Conservation (phyloP, 768 basidiomycete species). For the Collybia sp. region DNA sequence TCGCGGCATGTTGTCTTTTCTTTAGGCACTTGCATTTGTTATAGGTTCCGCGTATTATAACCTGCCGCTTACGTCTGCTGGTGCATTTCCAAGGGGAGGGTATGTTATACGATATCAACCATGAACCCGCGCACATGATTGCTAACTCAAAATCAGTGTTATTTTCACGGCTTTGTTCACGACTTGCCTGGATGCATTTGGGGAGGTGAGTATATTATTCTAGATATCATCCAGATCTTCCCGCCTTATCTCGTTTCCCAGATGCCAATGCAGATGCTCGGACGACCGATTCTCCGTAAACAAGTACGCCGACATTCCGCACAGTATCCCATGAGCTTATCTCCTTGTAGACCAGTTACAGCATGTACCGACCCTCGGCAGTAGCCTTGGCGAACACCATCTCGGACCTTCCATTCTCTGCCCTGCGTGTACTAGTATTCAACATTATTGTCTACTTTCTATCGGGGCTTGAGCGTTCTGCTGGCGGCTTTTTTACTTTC, state of each 20-base stretch:
- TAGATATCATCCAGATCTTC: conserved; percentile 2
- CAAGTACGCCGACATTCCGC: conserved; percentile 30
- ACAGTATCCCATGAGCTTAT: background rate
- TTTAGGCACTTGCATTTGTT: conserved; percentile 50
- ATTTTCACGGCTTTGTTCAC: conserved; percentile 69
- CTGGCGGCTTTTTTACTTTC: conserved; percentile 49
- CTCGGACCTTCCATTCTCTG: conserved; percentile 67
- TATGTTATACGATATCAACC: conserved; percentile 8
- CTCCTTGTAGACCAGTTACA: conserved; percentile 43
- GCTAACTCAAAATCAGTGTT: conserved; percentile 31
- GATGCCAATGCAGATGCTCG: conserved; percentile 76
- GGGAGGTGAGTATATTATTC: conserved; percentile 41
- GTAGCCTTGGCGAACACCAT: conserved; percentile 65
- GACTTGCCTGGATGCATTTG: conserved; percentile 67
- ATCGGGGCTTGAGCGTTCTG: conserved; percentile 41
- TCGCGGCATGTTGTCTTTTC: conserved; percentile 1
- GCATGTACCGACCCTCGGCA: conserved; percentile 65
- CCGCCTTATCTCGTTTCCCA: conserved; percentile 16
- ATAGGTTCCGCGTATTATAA: conserved; percentile 74
- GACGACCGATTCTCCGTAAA: conserved; percentile 70
- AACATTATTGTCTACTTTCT: conserved; percentile 70
- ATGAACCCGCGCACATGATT: background rate
- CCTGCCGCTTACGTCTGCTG: conserved; percentile 66
- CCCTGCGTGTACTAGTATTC: conserved; percentile 52
- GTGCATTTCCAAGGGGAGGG: conserved; percentile 85